Conservation (phyloP, 2,329 filamentous ascomycete species). For the Pseudogymnoascus sp. region DNA sequence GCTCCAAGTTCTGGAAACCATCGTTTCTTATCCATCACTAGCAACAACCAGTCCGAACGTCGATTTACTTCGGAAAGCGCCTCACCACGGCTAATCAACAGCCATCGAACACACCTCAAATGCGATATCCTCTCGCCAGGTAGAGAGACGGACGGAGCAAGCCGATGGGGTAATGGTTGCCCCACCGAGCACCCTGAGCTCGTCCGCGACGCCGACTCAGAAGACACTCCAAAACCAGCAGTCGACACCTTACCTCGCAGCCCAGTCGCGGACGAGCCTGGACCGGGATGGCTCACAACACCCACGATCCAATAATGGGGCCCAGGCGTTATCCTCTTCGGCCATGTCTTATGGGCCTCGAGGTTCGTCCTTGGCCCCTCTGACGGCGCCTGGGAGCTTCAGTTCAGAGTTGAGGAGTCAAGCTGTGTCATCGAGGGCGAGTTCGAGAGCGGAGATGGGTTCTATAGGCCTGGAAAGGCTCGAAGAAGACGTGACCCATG, state of each 20-base stretch:
- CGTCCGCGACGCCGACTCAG: constrained; percentile 45
- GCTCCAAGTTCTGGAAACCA: neutral
- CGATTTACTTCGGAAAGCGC: neutral
- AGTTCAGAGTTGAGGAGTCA: constrained; percentile 75
- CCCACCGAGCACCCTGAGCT: constrained; percentile 41
- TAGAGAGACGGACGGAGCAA: constrained; percentile 9
- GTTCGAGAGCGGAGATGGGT: constrained; percentile 48
- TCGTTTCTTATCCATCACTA: neutral
- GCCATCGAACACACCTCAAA: neutral
- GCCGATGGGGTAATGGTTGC: constrained; percentile 30
- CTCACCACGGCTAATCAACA: constrained; percentile 1
- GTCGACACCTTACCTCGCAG: constrained; percentile 31
- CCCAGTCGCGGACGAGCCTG: constrained; percentile 39
- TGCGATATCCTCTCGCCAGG: neutral
- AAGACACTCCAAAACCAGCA: constrained; percentile 42
- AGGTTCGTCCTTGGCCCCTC: constrained; percentile 60
- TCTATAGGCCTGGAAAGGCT: constrained; percentile 43
- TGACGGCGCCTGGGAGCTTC: constrained; percentile 73
- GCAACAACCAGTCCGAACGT: neutral
- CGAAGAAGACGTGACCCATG: constrained; percentile 52
- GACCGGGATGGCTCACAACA: constrained; percentile 51
- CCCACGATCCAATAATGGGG: constrained; percentile 34
- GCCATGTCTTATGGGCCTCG: constrained; percentile 56
- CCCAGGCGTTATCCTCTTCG: constrained; percentile 43
- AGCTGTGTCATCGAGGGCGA: constrained; percentile 52